A percentile compares a stretch with the other conserved stretches of the same genome.
These are phyloP conservation scores for Penicillium sp. DNA, from an alignment of 2,329 filamentous ascomycete species.

Conservation along the genomic window DNA sequence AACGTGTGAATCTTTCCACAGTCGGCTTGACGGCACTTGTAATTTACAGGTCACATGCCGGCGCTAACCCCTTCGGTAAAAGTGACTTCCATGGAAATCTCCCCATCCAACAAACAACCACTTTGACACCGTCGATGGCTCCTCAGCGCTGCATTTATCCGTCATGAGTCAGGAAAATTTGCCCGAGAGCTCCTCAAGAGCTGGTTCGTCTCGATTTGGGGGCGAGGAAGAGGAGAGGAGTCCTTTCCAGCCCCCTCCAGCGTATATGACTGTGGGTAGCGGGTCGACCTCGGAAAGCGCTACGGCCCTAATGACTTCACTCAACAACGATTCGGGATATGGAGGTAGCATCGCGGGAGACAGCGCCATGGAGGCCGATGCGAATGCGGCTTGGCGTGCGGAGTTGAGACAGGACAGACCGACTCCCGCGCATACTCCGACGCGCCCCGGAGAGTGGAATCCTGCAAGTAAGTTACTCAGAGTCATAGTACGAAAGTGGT, in stretches of 20 bases:
- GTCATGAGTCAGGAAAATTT: conserved; percentile 51
- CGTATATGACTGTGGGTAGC: conserved; percentile 86
- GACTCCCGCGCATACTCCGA: conserved; percentile 60
- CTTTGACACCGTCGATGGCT: conserved; percentile 18
- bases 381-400: conserved; percentile 57
- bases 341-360: conserved; percentile 77
- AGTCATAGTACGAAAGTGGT: neutral
- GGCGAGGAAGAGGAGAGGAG: conserved; percentile 33
- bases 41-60: conserved; percentile 29
- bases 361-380: conserved; percentile 51
- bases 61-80: conserved; percentile 25
- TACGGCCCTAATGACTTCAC: conserved; percentile 74
- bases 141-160: conserved; percentile 13
- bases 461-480: conserved; percentile 40
- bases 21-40: conserved; percentile 15
- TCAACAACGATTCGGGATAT: conserved; percentile 91
- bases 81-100: conserved; percentile 29
- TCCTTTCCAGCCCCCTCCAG: conserved; percentile 52
- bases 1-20: too few species aligned
- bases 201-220: conserved; percentile 40
- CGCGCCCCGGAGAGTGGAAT: conserved; percentile 53
- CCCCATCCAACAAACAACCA: conserved; percentile 23
- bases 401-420: conserved; percentile 62
- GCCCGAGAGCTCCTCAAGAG: conserved; percentile 40
- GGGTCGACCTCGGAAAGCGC: conserved; percentile 83